Evolutionary conservation across 257 asterid genomes (phyloP), one percentile per base, ranked within the genome.

Genomic region (Solanum dulcamara): DNA sequence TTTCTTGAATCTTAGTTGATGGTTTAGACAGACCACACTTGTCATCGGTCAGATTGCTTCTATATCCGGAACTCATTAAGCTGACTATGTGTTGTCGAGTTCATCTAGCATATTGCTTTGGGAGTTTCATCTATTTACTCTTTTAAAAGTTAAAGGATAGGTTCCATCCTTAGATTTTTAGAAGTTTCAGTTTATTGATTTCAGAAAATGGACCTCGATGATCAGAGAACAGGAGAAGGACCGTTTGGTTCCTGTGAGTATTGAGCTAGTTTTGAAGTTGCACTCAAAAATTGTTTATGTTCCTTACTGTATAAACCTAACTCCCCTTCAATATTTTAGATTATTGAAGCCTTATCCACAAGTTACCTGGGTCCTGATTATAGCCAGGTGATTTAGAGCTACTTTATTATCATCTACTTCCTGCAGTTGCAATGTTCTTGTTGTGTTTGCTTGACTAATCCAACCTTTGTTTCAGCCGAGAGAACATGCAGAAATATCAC

Each of bases 311-410:
- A 24, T 20, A 70, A 37, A 37, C 50, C 32, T 70, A 70, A 70
- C 18, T 70, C 22, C 51, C 50, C 51, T 70, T 70, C 30, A 70
- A 37, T 70, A 70, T 70, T 37, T 70, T 70, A 70, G 99, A 93
- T 95, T 68, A 87, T 97, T 89, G 98, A 97, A 89, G 98, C 96
- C 89, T 89, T 97, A 86, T 93, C 99, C 66, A 87, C 95, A 33
- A 95, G 98, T 90, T 97, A 97, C 87, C 87, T 94, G 66, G 98
- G 98, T 86, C 98, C 98, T 28, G 98, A 97, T 90, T 97, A 95
- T 85, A 89, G 92, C 92, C 98, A 97, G 99, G 98, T 97, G 91
- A 50, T 38, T 68, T 38, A 83, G 48, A 86, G 84, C 87, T 70
- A 35, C 60, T 53, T 48, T 44, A 22, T 32, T 40, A 53, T 82